A percentile compares a stretch with the other conserved stretches of the same genome.
Evolutionary conservation across 1,284 basidiomycete genomes (phyloP).

Genomic region (Ceratobasidium sp.): DNA sequence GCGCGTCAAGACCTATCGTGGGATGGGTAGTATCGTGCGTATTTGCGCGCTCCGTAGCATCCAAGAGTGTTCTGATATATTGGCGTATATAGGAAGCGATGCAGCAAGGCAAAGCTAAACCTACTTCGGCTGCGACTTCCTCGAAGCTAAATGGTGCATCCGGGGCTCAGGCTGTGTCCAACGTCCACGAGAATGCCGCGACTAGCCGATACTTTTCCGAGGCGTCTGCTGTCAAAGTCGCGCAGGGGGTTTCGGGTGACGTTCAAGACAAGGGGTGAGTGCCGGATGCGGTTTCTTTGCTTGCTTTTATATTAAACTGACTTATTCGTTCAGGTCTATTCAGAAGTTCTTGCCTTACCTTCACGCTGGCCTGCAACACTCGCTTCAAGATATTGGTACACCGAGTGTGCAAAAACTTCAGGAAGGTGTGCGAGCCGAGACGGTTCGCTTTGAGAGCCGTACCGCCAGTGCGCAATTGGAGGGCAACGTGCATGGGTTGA

Average conservation of each 20-base stretch:
- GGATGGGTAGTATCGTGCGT: slow-evolving; percentile 89
- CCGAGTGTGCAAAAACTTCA: slow-evolving; percentile 74
- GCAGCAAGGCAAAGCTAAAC: slow-evolving; percentile 80
- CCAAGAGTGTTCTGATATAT: neutral
- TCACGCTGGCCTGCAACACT: slow-evolving; percentile 93
- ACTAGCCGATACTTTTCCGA: slow-evolving; percentile 98
- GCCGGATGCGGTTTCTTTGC: slow-evolving; percentile 73
- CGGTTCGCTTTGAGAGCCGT: slow-evolving; percentile 91
- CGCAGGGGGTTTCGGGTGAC: slow-evolving; percentile 96
- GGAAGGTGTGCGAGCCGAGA: slow-evolving; percentile 72
- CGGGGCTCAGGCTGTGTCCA: slow-evolving; percentile 61
- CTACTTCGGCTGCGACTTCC: slow-evolving; percentile 57
- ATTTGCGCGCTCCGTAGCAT: neutral
- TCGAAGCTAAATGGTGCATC: slow-evolving; percentile 60
- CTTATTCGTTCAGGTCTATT: slow-evolving; percentile 34
- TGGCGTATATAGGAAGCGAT: slow-evolving; percentile 77
- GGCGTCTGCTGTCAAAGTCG: slow-evolving; percentile 94
- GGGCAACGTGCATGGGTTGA: slow-evolving; percentile 94
- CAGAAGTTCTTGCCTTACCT: slow-evolving; percentile 79
- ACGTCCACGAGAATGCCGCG: slow-evolving; percentile 88
- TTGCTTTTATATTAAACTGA: slow-evolving; percentile 59
- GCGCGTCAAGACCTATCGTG: slow-evolving; percentile 98
- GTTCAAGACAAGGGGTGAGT: slow-evolving; percentile 94
- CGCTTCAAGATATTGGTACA: slow-evolving; percentile 94
- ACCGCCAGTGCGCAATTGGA: slow-evolving; percentile 97